These are phyloP conservation scores for Hirschfeldia incana DNA, from an alignment of 345 rosid genomes.

Conservation along the genomic window DNA sequence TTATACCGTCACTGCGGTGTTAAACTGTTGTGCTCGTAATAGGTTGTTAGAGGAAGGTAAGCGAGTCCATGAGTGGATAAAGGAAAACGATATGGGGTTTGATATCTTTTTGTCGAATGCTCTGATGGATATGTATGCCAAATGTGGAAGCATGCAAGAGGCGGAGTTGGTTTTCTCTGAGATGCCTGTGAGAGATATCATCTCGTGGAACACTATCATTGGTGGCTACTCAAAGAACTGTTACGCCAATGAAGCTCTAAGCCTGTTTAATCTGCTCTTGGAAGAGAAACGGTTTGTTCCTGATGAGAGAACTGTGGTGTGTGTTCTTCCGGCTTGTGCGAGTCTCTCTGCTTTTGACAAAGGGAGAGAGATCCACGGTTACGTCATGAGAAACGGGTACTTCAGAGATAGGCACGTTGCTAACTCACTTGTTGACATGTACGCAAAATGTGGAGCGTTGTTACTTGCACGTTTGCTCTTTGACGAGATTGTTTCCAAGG, in stretches of 20 bases:
- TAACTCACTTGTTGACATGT: slow-evolving; percentile 75
- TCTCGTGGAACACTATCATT: slow-evolving; percentile 74
- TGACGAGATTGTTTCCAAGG: slow-evolving; percentile 55
- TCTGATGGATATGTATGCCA: slow-evolving; percentile 77
- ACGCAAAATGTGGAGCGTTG: slow-evolving; percentile 63
- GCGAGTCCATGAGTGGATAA: slow-evolving; percentile 55
- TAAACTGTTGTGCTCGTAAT: slow-evolving; percentile 66
- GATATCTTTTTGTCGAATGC: slow-evolving; percentile 58
- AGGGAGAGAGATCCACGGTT: slow-evolving; percentile 68
- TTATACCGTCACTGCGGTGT: slow-evolving; percentile 54
- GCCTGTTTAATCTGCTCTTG: slow-evolving; percentile 47
- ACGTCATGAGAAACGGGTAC: slow-evolving; percentile 51
- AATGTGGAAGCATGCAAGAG: slow-evolving; percentile 71
- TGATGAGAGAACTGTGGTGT: slow-evolving; percentile 57
- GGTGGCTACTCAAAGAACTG: slow-evolving; percentile 69
- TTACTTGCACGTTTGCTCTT: slow-evolving; percentile 55
- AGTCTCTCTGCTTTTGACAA: slow-evolving; percentile 65
- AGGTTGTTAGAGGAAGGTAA: slow-evolving; percentile 56
- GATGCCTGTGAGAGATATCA: slow-evolving; percentile 56
- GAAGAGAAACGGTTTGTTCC: slow-evolving; percentile 44
- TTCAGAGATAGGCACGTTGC: slow-evolving; percentile 52
- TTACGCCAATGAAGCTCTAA: slow-evolving; percentile 61
- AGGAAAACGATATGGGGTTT: slow-evolving; percentile 47
- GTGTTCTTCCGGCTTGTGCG: slow-evolving; percentile 77
- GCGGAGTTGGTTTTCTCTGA: slow-evolving; percentile 51